A percentile compares a stretch with the other conserved stretches of the same genome.
phyloP scores from a whole-genome alignment of 345 rosid species.

The Jatropha curcas region DNA sequence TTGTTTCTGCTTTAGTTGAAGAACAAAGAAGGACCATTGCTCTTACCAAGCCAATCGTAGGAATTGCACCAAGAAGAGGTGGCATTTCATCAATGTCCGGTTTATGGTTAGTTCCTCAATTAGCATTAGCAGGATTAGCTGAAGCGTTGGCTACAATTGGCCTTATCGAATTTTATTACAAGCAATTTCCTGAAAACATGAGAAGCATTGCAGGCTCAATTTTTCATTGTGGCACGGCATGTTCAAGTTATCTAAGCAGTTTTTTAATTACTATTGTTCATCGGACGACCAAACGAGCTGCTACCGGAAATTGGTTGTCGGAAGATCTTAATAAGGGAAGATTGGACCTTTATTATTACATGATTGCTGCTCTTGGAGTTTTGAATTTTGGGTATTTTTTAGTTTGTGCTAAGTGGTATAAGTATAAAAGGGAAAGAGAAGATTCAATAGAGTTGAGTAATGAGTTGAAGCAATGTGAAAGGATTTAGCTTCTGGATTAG shows the following conservation, averaged over 20 bases:
- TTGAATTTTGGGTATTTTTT: conserved; percentile 42
- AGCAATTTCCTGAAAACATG: conserved; percentile 66
- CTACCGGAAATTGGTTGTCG: conserved; percentile 46
- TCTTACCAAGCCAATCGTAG: conserved; percentile 41
- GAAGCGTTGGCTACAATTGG: conserved; percentile 47
- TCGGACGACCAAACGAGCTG: conserved; percentile 23
- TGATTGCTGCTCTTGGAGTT: conserved; percentile 38
- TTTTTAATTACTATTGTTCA: conserved; percentile 45
- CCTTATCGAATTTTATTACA: conserved; percentile 51
- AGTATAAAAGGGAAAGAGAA: conserved; percentile 26
- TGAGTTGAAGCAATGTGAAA: too few species aligned
- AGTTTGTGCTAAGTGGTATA: conserved; percentile 46
- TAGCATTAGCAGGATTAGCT: conserved; percentile 43
- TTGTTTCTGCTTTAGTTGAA: conserved; percentile 42
- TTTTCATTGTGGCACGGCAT: conserved; percentile 42
- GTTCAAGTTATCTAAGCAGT: conserved; percentile 42
- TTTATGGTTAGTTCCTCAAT: conserved; percentile 47
- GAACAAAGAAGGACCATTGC: conserved; percentile 39
- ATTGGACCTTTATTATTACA: conserved; percentile 44
- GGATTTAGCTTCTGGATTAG: too few species aligned
- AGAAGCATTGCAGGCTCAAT: conserved; percentile 53
- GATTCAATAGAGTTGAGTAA: neutral
- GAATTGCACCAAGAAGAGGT: conserved; percentile 44
- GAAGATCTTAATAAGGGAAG: conserved; percentile 59
- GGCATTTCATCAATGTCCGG: conserved; percentile 52